Conservation (phyloP, 2,329 filamentous ascomycete species). For the Monilinia laxa region DNA sequence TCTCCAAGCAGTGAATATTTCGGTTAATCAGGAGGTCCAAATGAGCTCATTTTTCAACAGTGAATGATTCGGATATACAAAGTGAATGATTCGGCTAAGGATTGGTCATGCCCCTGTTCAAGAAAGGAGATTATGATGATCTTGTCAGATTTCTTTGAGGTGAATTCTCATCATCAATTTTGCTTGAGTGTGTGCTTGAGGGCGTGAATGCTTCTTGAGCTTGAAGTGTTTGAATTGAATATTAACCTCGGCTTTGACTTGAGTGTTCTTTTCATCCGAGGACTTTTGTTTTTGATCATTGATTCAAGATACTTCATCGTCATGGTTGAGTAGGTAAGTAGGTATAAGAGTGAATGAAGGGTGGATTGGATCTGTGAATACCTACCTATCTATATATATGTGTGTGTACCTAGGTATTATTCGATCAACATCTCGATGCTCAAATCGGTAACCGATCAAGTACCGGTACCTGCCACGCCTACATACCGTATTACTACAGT, state of each 20-base stretch:
- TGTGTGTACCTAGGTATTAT: no score
- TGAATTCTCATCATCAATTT: not conserved
- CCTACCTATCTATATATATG: no score
- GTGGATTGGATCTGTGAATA: not conserved
- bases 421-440: no score
- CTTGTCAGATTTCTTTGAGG: not conserved
- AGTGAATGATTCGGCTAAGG: not conserved
- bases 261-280: no score
- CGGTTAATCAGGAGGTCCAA: not conserved
- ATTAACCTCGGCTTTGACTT: no score
- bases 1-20: not conserved
- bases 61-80: no score
- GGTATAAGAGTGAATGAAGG: not conserved
- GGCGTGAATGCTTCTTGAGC: no score
- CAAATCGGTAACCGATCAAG: not conserved
- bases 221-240: no score
- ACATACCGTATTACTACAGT: not conserved
- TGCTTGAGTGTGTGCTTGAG: not conserved
- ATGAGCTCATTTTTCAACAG: not conserved
- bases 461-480: constrained; percentile 3
- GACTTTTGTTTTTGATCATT: no score
- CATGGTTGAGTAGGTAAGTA: no score
- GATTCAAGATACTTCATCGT: no score
- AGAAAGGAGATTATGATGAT: not conserved
- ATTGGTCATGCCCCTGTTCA: not conserved